These are phyloP conservation scores for Volvox carteri DNA, from an alignment of 163 green algal genomes.

Conservation along the genomic window DNA sequence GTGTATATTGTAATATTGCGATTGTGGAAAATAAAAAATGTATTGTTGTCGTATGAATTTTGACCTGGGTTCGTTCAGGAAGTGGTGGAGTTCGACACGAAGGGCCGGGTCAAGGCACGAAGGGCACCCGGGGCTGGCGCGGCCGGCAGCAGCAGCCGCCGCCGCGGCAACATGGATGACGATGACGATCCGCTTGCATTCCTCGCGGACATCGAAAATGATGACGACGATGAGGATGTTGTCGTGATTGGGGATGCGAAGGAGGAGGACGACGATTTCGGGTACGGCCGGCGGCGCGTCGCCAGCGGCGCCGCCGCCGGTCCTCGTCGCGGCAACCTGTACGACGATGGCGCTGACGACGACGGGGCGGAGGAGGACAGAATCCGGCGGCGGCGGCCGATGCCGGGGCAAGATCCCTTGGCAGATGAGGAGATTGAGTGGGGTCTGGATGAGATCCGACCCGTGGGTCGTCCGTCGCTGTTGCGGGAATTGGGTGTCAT, in stretches of 20 bases:
- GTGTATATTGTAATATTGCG: not conserved
- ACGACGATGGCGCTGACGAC: constrained; percentile 32
- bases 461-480: constrained; percentile 45
- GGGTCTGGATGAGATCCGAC: constrained; percentile 55
- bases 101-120: not conserved
- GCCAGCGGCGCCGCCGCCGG: constrained; percentile 3
- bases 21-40: not conserved
- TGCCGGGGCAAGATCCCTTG: constrained; percentile 18
- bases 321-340: not conserved
- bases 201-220: not conserved
- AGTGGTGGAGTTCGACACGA: constrained; percentile 43
- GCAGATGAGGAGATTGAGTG: constrained; percentile 59
- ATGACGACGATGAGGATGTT: not conserved
- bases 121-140: constrained; percentile 3
- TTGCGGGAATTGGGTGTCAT: constrained; percentile 58
- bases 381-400: not conserved
- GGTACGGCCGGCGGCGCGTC: not conserved
- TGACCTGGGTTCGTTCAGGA: constrained; percentile 1
- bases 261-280: not conserved
- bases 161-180: constrained; percentile 3
- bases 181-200: constrained; percentile 49
- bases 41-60: not conserved
- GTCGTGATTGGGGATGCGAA: not conserved
- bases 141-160: not conserved
- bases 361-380: constrained; percentile 2